Evolutionary conservation across 139 green algal species (phyloP).

Genomic region (Auxenochlorella protothecoides): DNA sequence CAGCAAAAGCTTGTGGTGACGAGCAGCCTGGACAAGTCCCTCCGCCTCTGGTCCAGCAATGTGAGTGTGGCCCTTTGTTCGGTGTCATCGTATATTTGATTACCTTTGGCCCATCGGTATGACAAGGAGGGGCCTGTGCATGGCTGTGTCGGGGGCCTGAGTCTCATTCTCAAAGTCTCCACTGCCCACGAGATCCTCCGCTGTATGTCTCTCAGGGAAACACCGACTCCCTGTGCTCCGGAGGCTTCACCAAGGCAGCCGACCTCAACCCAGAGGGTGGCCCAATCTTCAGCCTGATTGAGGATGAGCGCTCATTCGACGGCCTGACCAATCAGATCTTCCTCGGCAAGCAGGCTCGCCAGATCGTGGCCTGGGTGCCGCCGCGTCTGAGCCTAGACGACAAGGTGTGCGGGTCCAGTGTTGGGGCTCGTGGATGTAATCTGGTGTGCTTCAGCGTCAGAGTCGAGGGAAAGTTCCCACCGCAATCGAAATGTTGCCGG

Average conservation of each 20-base stretch:
- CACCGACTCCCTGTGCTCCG: conserved; percentile 2
- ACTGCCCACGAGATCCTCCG: neutral
- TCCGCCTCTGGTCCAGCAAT: conserved; percentile 36
- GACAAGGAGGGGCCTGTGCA: neutral
- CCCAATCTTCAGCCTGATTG: conserved; percentile 38
- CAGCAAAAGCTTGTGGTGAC: conserved; percentile 38
- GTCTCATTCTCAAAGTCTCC: neutral
- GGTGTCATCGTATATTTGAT: neutral
- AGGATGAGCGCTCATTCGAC: conserved; percentile 14
- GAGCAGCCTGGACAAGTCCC: conserved; percentile 45
- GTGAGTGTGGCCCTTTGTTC: neutral
- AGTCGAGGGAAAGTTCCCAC: too few species aligned
- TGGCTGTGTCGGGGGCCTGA: neutral
- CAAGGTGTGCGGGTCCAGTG: conserved; percentile 5
- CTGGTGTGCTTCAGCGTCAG: too few species aligned
- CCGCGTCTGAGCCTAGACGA: conserved; percentile 20
- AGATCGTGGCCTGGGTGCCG: conserved; percentile 43
- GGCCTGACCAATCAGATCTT: conserved; percentile 35
- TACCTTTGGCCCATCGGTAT: neutral
- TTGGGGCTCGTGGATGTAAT: too few species aligned
- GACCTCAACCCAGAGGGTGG: conserved; percentile 13
- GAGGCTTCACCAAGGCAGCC: conserved; percentile 1
- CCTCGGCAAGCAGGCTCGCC: conserved; percentile 43
- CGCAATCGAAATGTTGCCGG: too few species aligned
- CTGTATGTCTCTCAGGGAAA: neutral